A percentile compares a stretch with the other conserved stretches of the same genome.
Conservation (phyloP, 2,329 filamentous ascomycete genomes). For the Penicillium decumbens region DNA sequence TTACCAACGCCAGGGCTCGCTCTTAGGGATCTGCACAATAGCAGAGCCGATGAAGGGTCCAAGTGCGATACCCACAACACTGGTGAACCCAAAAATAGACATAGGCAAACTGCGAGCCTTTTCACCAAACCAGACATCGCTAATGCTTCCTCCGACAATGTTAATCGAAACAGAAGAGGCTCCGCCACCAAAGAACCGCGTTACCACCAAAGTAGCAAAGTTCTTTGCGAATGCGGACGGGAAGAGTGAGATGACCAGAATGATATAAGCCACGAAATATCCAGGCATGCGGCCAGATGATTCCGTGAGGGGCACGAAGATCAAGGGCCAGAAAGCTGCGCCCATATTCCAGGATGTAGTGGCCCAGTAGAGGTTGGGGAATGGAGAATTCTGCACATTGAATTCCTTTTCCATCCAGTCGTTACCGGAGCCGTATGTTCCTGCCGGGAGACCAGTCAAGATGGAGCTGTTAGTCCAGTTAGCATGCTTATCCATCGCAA, state of each 20-base stretch:
- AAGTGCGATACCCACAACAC: slow-evolving; percentile 43
- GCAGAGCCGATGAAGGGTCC: slow-evolving; percentile 45
- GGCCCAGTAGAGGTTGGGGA: slow-evolving; percentile 34
- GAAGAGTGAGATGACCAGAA: slow-evolving; percentile 42
- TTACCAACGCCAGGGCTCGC: slow-evolving; percentile 42
- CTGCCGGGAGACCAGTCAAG: slow-evolving; percentile 40
- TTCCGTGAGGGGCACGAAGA: slow-evolving; percentile 39
- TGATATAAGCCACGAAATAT: slow-evolving; percentile 42
- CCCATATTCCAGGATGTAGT: slow-evolving; percentile 38
- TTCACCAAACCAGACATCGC: slow-evolving; percentile 37
- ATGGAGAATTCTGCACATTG: slow-evolving; percentile 33
- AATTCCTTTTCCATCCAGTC: slow-evolving; percentile 29
- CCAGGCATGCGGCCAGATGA: slow-evolving; percentile 44
- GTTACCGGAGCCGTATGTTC: slow-evolving; percentile 38
- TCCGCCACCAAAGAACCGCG: slow-evolving; percentile 44
- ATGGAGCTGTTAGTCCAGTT: slow-evolving; percentile 29
- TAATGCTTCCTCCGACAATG: slow-evolving; percentile 35
- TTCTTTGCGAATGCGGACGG: slow-evolving; percentile 44
- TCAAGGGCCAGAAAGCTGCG: slow-evolving; percentile 36
- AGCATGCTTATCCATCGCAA: background rate
- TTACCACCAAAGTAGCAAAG: slow-evolving; percentile 44
- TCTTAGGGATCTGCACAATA: slow-evolving; percentile 34
- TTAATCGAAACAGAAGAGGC: slow-evolving; percentile 44
- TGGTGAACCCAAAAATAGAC: slow-evolving; percentile 43
- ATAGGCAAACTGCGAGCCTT: slow-evolving; percentile 41